Evolutionary conservation across 2,329 filamentous ascomycete species (phyloP).

Genomic region (Ophiostoma quercus): DNA sequence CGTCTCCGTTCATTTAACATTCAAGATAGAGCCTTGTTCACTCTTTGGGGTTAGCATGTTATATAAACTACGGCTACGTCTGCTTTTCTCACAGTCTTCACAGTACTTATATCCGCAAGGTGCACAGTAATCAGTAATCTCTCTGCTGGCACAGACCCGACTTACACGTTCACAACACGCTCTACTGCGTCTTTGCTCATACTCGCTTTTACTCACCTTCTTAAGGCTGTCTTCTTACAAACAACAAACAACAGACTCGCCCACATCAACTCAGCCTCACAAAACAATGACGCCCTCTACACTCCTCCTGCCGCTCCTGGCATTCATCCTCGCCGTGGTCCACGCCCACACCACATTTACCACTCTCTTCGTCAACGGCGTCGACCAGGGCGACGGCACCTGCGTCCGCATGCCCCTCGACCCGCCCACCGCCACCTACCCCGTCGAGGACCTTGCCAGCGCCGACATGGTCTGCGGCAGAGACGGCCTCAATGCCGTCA

Average conservation of each 20-base stretch:
- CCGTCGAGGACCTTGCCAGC: slow-evolving; percentile 53
- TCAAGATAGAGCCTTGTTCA: not conserved
- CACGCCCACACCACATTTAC: slow-evolving; percentile 59
- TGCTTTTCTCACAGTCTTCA: too few species aligned
- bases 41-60: not conserved
- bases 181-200: not conserved
- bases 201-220: too few species aligned
- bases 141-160: not conserved
- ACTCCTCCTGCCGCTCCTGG: not conserved
- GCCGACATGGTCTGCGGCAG: slow-evolving; percentile 63
- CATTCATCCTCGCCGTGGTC: slow-evolving; percentile 29
- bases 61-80: not conserved
- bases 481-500: slow-evolving; percentile 42
- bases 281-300: not conserved
- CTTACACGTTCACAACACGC: not conserved
- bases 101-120: not conserved
- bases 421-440: slow-evolving; percentile 48
- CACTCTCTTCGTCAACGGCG: slow-evolving; percentile 56
- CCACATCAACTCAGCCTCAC: not conserved
- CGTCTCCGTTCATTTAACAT: not conserved
- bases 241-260: too few species aligned
- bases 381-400: slow-evolving; percentile 63
- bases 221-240: too few species aligned
- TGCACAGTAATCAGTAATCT: not conserved
- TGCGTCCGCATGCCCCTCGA: slow-evolving; percentile 63